A percentile compares a stretch with the other conserved stretches of the same genome.
These are phyloP conservation scores for Dipteronia sinensis DNA, from an alignment of 345 rosid genomes.

Conservation along the genomic window DNA sequence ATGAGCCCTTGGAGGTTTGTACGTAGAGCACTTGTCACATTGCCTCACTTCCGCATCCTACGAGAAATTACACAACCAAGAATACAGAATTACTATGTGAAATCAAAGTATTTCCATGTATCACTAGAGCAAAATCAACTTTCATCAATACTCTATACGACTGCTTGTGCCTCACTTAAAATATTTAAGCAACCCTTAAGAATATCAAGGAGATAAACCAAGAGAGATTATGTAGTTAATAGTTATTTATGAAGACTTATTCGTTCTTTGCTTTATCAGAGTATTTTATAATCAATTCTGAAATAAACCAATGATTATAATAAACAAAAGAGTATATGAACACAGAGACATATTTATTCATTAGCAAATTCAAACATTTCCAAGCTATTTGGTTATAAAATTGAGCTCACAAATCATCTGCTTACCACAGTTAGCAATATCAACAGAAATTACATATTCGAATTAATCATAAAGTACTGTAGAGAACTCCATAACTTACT, in stretches of 20 bases:
- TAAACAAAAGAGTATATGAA: neutral
- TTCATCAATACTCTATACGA: neutral
- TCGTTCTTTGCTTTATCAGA: neutral
- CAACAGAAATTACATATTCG: neutral
- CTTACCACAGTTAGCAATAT: neutral
- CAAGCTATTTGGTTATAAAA: neutral
- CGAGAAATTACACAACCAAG: constrained; percentile 13
- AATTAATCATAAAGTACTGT: neutral
- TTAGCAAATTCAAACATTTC: neutral
- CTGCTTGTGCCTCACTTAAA: neutral
- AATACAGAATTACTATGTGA: neutral
- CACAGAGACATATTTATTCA: neutral
- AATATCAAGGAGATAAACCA: neutral
- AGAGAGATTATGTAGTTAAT: neutral
- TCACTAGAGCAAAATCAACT: neutral
- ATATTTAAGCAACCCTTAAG: neutral
- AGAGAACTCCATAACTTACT: neutral
- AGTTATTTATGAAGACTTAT: neutral
- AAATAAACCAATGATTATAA: neutral
- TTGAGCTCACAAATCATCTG: neutral
- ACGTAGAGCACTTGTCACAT: constrained; percentile 76
- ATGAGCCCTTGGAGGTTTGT: constrained; percentile 86
- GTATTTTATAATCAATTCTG: constrained; percentile 1
- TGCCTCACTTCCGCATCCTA: constrained; percentile 60
- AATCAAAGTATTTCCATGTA: neutral